Evolutionary conservation across 2,329 filamentous ascomycete genomes (phyloP), one percentile per base, ranked within the genome.

Genomic region (Cytospora schulzeri): DNA sequence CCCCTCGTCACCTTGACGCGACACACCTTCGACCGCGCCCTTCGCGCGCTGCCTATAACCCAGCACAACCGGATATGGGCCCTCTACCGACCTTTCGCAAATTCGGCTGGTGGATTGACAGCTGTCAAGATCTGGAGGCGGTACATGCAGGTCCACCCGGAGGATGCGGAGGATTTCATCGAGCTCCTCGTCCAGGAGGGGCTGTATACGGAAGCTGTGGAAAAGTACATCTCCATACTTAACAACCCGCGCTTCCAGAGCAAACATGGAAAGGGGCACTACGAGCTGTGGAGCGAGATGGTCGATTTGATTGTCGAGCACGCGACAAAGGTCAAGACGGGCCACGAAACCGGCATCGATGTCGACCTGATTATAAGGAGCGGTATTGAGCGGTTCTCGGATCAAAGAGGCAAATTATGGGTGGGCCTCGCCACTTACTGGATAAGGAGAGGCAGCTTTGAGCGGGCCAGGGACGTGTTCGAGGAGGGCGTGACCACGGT

Each of bases 231-330:
- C 75, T 87, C 92, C 56, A 89, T 98, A 60, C 84, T 99, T 71
- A 93, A 98, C 80, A 93, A 97, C 71, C 86, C 91, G 3, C 88
- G 88, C 41, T 98, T 99, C 78, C 87, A 88, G 74, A 98, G 94
- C 79, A 97, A 96, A 78, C 88, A 95, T 69, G 91, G 91, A 66
- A 97, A 97, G 77, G 94, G 95, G 0, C 92, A 94, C 68, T 99
- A 96, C 75, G 93, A 99, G 76, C 84, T 99, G 57, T 99, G 95
- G 95, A 95, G 88, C 68, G 95, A 99, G 75, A 96, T 99, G 92
- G 89, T 98, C 41, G 95, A 99, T 72, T 76, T 98, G 68, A 82
- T 99, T 54, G 96, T 99, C 52, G 91, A 91, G 66, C 92, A 97
- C 75, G 95, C 95, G 4, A 90, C 89, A 71, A 87, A 96, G 51